Conservation (phyloP, 2,329 filamentous ascomycete genomes). For the Sclerotinia borealis region DNA sequence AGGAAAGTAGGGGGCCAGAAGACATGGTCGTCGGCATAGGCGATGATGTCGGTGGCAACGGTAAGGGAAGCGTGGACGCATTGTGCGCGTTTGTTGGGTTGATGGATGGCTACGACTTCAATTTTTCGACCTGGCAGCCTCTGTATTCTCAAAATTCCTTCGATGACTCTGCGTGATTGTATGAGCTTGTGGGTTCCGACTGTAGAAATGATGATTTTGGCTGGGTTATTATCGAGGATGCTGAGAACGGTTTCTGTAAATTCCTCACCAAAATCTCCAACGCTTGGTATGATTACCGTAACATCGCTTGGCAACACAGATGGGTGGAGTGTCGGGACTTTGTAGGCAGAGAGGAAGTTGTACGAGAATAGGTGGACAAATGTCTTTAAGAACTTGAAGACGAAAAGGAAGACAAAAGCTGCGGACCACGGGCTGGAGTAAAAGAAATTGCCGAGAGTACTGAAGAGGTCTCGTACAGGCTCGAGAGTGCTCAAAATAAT, state of each 20-base stretch:
- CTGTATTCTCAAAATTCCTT: neutral
- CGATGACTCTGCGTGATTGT: neutral
- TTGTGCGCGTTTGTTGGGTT: slow-evolving; percentile 18
- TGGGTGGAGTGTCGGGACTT: neutral
- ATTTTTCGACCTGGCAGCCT: neutral
- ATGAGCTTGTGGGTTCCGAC: slow-evolving; percentile 12
- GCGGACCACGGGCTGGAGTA: neutral
- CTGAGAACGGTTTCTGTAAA: slow-evolving; percentile 12
- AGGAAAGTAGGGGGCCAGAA: slow-evolving; percentile 21
- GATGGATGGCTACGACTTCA: slow-evolving; percentile 1
- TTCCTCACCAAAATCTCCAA: slow-evolving; percentile 18
- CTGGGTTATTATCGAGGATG: slow-evolving; percentile 16
- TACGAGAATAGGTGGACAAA: slow-evolving; percentile 20
- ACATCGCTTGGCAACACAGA: slow-evolving; percentile 16
- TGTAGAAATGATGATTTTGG: slow-evolving; percentile 18
- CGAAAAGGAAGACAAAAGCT: slow-evolving; percentile 13
- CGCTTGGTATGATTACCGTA: slow-evolving; percentile 22
- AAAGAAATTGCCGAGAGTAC: neutral
- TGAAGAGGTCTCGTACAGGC: neutral
- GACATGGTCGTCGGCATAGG: slow-evolving; percentile 21
- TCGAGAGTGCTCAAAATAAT: neutral
- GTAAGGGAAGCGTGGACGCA: slow-evolving; percentile 14
- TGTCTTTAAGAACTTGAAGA: slow-evolving; percentile 23
- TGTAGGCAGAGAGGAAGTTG: slow-evolving; percentile 1
- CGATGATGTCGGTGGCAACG: slow-evolving; percentile 17